Evolutionary conservation across 345 rosid species (phyloP).

Genomic region (Linum usitatissimum): DNA sequence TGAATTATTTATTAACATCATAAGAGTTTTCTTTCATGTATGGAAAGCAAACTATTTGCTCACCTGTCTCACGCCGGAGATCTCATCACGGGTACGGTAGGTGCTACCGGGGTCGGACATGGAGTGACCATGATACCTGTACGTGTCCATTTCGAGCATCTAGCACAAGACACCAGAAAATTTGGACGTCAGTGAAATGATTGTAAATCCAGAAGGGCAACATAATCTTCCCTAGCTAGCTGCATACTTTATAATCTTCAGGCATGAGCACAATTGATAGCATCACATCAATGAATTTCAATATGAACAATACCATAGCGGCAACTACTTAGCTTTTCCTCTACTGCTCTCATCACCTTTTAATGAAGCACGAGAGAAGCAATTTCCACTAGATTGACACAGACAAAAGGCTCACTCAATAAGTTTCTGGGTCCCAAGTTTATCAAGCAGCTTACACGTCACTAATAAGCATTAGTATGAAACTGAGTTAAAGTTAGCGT

Average conservation of each 20-base stretch:
- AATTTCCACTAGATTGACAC: background rate
- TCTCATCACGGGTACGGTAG: constrained; percentile 96
- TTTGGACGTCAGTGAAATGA: background rate
- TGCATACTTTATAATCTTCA: background rate
- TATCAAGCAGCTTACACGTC: background rate
- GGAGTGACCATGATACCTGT: constrained; percentile 96
- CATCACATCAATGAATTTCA: background rate
- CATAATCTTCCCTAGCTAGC: background rate
- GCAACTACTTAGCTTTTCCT: background rate
- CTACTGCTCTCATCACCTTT: background rate
- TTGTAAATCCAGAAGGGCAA: background rate
- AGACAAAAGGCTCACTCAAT: too few species aligned
- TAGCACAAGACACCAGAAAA: constrained; percentile 23
- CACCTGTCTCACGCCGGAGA: constrained; percentile 90
- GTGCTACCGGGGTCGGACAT: constrained; percentile 99
- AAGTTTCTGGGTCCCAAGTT: background rate
- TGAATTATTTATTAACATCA: background rate
- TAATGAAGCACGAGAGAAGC: background rate
- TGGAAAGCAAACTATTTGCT: constrained; percentile 5
- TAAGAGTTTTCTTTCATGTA: constrained; percentile 2
- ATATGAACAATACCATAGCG: background rate
- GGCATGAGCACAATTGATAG: background rate
- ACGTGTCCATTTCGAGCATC: constrained; percentile 99
- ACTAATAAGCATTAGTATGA: background rate
- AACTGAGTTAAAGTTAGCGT: background rate